Evolutionary conservation across 2,329 filamentous ascomycete genomes (phyloP).

Genomic region (Nigrospora sphaerica): DNA sequence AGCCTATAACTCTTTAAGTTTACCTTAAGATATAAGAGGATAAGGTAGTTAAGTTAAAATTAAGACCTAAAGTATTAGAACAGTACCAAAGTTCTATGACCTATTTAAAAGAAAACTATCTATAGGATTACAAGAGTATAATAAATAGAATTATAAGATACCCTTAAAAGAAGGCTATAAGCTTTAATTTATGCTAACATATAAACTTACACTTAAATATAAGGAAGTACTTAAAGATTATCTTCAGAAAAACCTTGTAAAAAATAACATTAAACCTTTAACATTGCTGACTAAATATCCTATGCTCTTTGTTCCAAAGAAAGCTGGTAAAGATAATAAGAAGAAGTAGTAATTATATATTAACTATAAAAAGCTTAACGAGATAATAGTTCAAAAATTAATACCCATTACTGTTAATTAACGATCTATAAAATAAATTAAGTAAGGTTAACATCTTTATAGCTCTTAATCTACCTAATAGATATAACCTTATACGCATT

Average conservation of each 20-base stretch:
- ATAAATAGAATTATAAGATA: no score
- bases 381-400: slow-evolving; percentile 14
- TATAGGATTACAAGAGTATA: no score
- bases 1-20: no score
- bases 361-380: slow-evolving; percentile 16
- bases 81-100: no score
- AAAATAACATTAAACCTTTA: background rate
- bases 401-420: slow-evolving; percentile 14
- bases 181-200: no score
- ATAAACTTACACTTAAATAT: no score
- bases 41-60: no score
- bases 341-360: slow-evolving; percentile 14
- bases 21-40: no score
- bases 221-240: slow-evolving; percentile 1
- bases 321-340: no score
- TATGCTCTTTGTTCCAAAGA: slow-evolving; percentile 13
- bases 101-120: no score
- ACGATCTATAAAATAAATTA: slow-evolving; percentile 10
- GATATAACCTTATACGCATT: slow-evolving; percentile 2
- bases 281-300: background rate
- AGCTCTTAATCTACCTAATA: slow-evolving; percentile 2
- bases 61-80: no score
- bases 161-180: no score
- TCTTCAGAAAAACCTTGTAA: background rate
- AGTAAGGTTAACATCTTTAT: slow-evolving; percentile 5